Evolutionary conservation across 1,139 yeast species (phyloP), one percentile per base, ranked within the genome.

Genomic region (Nadsonia commutata): DNA sequence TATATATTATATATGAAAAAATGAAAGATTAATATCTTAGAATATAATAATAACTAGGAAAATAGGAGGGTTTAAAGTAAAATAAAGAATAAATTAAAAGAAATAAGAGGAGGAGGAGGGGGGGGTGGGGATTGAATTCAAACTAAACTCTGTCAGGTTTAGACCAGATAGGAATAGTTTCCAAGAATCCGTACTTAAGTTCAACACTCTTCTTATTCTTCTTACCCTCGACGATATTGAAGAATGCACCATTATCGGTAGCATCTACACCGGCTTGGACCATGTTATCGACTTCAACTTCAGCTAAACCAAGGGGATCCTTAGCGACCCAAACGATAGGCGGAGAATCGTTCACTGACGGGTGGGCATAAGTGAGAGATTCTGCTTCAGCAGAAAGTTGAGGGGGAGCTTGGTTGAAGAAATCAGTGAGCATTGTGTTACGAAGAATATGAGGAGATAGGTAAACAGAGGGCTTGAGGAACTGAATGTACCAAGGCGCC

Each of bases 321-420:
- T 69, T 68, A 6, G 96, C 94, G 51, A 90, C 74, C 98, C 98
- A 90, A 18, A 90, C 66, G 20, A 70, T 67, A 3, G 95, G 94
- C 52, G 78, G 72, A 37, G 67, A 63, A 0, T 78, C 79, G 18
- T 73, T 65, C 8, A 79, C 75, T 2, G 83, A 80, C 1, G 97
- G 96, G 52, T 74, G 72, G 52, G 75, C 73, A 62, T 78, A 90
- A 3, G 95, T 94, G 47, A 65, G 67, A 36, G 61, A 59, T 54
- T 63, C 66, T 13, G 57, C 64, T 6, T 60, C 65, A 16, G 59
- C 63, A n/a, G 63, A 48, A 41, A 54, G 40, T 17, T 50, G 52
- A 3, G 49, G 45, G 1, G 56, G 52, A 13, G 56, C 54, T 19
- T 63, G 60, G 48, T 67, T 63, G 58, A 66, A 79, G 68, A 43